Evolutionary conservation across 441 rosid genomes (phyloP).

Genomic region (Jatropha podagrica): DNA sequence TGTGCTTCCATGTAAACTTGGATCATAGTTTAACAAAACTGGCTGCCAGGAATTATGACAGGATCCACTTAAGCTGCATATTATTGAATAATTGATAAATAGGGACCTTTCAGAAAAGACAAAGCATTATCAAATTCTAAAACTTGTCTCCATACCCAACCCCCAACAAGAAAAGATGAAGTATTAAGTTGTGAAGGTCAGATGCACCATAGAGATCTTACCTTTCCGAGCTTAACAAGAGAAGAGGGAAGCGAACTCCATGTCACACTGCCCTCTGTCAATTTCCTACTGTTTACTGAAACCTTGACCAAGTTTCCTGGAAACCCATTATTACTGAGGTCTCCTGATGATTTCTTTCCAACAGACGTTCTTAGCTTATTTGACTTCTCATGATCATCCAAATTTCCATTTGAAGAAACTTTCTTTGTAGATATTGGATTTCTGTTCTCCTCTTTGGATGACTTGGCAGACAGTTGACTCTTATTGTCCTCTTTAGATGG

Average conservation of each 20-base stretch:
- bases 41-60: conserved; percentile 1
- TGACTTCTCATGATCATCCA: conserved; percentile 53
- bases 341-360: conserved; percentile 53
- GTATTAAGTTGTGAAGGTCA: conserved; percentile 21
- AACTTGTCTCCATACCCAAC: neutral
- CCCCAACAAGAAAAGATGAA: neutral
- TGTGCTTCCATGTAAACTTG: neutral
- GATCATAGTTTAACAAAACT: conserved; percentile 6
- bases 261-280: conserved; percentile 63
- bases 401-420: conserved; percentile 41
- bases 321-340: conserved; percentile 45
- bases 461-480: conserved; percentile 43
- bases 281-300: conserved; percentile 52
- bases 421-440: conserved; percentile 48
- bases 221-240: conserved; percentile 90
- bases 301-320: conserved; percentile 79
- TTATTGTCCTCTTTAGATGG: conserved; percentile 59
- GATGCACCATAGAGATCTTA: conserved; percentile 28
- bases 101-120: neutral
- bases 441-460: conserved; percentile 58
- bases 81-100: neutral
- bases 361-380: conserved; percentile 39
- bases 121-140: neutral
- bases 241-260: conserved; percentile 87
- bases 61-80: neutral